phyloP scores from a whole-genome alignment of 1,139 yeast species.

The Hemisphaericaspora xylofermentans region DNA sequence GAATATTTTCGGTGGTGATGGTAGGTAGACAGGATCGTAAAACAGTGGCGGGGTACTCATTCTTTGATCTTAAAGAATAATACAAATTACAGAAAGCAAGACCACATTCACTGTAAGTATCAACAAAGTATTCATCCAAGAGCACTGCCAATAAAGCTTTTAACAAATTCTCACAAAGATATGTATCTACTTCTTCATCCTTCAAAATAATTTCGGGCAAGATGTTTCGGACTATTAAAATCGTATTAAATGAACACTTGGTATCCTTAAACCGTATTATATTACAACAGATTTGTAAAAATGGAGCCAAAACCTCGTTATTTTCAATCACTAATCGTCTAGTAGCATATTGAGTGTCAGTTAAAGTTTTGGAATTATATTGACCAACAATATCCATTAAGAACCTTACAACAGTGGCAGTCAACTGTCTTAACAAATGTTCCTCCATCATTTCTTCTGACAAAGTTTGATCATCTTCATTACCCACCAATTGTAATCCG shows the following conservation, averaged over 20 bases:
- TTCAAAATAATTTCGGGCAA: slow-evolving; percentile 63
- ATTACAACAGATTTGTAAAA: slow-evolving; percentile 72
- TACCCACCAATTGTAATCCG: slow-evolving; percentile 70
- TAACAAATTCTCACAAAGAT: slow-evolving; percentile 58
- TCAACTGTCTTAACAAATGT: slow-evolving; percentile 85
- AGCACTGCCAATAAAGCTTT: slow-evolving; percentile 54
- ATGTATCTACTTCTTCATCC: slow-evolving; percentile 77
- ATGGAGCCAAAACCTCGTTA: slow-evolving; percentile 72
- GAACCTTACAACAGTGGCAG: slow-evolving; percentile 89
- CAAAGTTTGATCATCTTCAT: slow-evolving; percentile 75
- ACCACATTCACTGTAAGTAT: slow-evolving; percentile 89
- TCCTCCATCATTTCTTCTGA: slow-evolving; percentile 99
- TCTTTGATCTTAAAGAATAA: slow-evolving; percentile 65
- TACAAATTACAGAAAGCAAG: slow-evolving; percentile 80
- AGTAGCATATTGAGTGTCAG: slow-evolving; percentile 62
- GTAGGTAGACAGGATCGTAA: slow-evolving; percentile 46
- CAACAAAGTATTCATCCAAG: slow-evolving; percentile 75
- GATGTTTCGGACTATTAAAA: slow-evolving; percentile 73
- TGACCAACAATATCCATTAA: slow-evolving; percentile 89
- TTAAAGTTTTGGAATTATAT: slow-evolving; percentile 43
- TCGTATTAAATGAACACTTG: slow-evolving; percentile 88
- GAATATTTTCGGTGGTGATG: slow-evolving; percentile 43
- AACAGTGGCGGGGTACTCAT: slow-evolving; percentile 53
- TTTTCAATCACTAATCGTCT: slow-evolving; percentile 65
- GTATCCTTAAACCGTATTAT: slow-evolving; percentile 83